A percentile compares a stretch with the other conserved stretches of the same genome.
Conservation (phyloP, 2,329 filamentous ascomycete genomes). For the Aspergillus ustus region DNA sequence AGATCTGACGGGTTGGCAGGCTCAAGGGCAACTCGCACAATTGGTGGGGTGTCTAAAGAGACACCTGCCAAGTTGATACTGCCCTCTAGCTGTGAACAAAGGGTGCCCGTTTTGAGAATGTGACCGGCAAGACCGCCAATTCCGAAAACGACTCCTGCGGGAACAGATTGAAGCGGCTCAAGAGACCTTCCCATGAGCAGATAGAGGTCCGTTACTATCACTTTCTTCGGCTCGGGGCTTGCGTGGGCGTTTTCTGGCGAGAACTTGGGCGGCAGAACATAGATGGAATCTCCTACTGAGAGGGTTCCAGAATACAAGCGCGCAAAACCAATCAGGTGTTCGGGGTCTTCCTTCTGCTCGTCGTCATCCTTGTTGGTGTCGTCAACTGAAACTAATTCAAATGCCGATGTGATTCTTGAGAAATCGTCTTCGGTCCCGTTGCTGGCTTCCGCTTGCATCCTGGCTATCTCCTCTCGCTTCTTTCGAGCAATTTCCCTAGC, state of each 20-base stretch:
- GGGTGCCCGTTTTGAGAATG: conserved; percentile 92
- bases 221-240: conserved; percentile 75
- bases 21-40: conserved; percentile 94
- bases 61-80: conserved; percentile 90
- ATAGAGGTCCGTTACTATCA: conserved; percentile 86
- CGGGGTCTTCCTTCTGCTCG: conserved; percentile 70
- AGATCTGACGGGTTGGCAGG: conserved; percentile 87
- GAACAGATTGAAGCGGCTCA: conserved; percentile 80
- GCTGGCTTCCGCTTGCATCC: conserved; percentile 67
- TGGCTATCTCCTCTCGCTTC: conserved; percentile 87
- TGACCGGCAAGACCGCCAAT: conserved; percentile 90
- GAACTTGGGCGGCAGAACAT: conserved; percentile 92
- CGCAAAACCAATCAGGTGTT: conserved; percentile 93
- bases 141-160: conserved; percentile 92
- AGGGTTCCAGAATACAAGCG: conserved; percentile 90
- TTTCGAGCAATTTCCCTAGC: conserved; percentile 83
- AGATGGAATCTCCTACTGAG: conserved; percentile 86
- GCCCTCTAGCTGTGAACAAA: conserved; percentile 85
- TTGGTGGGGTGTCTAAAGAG: conserved; percentile 78
- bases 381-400: conserved; percentile 63
- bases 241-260: conserved; percentile 76
- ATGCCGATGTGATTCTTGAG: conserved; percentile 62
- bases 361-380: conserved; percentile 56
- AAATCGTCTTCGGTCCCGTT: conserved; percentile 53
- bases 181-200: conserved; percentile 93